phyloP scores from a whole-genome alignment of 768 basidiomycete genomes.

The Chalciporus sphaerocephalus region DNA sequence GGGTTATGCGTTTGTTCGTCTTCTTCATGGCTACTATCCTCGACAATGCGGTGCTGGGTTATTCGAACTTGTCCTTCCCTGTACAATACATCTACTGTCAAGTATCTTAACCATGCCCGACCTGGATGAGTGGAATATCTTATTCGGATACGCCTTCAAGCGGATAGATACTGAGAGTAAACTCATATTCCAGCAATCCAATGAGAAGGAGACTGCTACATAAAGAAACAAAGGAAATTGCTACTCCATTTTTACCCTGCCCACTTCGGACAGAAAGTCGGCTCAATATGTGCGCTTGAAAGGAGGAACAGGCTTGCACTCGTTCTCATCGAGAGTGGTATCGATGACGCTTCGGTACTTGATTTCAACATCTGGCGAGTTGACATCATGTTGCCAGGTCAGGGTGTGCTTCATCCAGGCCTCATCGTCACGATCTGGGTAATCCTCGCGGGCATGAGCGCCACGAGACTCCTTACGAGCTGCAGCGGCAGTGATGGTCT shows the following conservation, averaged over 20 bases:
- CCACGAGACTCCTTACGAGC: conserved; percentile 97
- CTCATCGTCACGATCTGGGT: conserved; percentile 92
- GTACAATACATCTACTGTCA: background rate
- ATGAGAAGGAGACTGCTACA: conserved; percentile 12
- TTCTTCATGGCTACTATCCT: no score
- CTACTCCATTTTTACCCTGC: conserved; percentile 4
- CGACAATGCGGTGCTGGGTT: no score
- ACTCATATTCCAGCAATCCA: conserved; percentile 9
- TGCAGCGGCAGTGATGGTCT: conserved; percentile 89
- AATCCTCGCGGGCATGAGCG: conserved; percentile 98
- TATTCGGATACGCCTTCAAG: background rate
- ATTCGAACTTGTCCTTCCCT: background rate
- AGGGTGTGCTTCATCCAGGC: conserved; percentile 95
- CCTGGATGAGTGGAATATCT: background rate
- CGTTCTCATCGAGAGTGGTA: conserved; percentile 87
- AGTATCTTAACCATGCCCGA: background rate
- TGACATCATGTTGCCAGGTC: conserved; percentile 80
- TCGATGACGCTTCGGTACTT: conserved; percentile 84
- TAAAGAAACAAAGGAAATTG: conserved; percentile 1
- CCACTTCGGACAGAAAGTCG: background rate
- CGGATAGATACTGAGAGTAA: background rate
- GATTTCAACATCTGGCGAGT: conserved; percentile 80
- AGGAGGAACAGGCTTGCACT: conserved; percentile 95
- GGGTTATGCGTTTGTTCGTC: background rate
- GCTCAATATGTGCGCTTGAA: conserved; percentile 91